Percentiles rank a stretch among this genome's conserved stretches.
These are phyloP conservation scores for Pestalotiopsis sp. DNA, from an alignment of 2,329 filamentous ascomycete species.

Conservation along the genomic window DNA sequence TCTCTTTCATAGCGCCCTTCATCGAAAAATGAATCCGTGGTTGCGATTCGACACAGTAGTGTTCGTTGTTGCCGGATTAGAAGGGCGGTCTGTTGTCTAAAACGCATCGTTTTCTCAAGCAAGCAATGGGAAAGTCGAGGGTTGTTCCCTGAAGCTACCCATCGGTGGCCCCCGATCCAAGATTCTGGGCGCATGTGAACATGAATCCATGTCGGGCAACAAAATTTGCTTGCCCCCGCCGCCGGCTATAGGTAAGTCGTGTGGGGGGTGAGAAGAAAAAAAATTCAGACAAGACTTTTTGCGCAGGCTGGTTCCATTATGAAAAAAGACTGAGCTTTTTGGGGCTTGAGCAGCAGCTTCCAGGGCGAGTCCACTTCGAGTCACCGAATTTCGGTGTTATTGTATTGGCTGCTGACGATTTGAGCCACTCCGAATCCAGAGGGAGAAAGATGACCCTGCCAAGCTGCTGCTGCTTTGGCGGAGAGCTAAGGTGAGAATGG, in stretches of 20 bases:
- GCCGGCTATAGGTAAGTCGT: neutral
- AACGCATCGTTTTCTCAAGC: neutral
- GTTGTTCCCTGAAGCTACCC: neutral
- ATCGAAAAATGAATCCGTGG: neutral
- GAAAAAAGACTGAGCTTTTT: neutral
- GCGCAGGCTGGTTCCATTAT: neutral
- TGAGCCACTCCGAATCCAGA: neutral
- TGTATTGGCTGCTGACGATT: neutral
- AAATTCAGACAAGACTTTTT: neutral
- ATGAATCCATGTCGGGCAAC: neutral
- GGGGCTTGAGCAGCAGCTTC: neutral
- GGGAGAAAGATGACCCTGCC: neutral
- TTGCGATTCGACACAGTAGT: neutral
- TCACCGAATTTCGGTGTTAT: slow-evolving; percentile 7
- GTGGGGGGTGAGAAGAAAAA: neutral
- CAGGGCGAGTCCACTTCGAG: neutral
- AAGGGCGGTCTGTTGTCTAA: neutral
- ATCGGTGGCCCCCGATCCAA: neutral
- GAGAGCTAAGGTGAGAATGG: neutral
- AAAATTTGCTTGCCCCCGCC: neutral
- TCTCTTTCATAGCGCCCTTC: neutral
- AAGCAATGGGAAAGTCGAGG: neutral
- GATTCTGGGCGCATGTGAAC: slow-evolving; percentile 4
- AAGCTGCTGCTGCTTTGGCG: neutral
- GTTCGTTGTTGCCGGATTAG: neutral